phyloP scores from a whole-genome alignment of 169 alveolate species.

The Eimeria mitis region DNA sequence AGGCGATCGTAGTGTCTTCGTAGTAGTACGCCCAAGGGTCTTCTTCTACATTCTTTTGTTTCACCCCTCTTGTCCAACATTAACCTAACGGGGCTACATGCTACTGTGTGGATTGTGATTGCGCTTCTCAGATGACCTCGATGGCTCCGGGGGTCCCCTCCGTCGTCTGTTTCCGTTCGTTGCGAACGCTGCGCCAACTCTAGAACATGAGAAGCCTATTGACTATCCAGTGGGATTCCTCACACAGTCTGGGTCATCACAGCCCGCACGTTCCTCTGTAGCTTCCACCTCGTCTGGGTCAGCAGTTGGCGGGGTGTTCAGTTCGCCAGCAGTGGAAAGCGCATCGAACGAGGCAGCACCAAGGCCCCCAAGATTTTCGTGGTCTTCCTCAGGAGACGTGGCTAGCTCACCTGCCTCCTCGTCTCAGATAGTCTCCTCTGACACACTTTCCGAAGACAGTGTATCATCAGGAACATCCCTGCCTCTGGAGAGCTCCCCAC shows the following conservation, averaged over 20 bases:
- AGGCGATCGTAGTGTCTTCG: too few relatives aligned
- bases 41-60: too few relatives aligned
- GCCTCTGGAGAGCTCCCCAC: conserved; percentile 13
- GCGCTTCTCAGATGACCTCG: neutral
- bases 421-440: neutral
- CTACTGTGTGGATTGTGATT: neutral
- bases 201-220: neutral
- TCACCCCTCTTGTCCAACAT: neutral
- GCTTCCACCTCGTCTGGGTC: neutral
- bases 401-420: neutral
- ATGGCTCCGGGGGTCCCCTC: neutral
- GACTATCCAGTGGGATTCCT: conserved; percentile 20
- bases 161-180: conserved; percentile 41
- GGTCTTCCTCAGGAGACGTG: conserved; percentile 13
- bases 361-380: neutral
- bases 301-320: neutral
- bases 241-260: neutral
- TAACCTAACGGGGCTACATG: neutral
- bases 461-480: neutral
- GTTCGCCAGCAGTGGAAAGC: conserved; percentile 3
- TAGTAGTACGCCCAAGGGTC: too few relatives aligned
- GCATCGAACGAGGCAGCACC: neutral
- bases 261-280: neutral
- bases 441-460: neutral
- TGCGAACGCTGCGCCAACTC: neutral